Evolutionary conservation across 2,329 filamentous ascomycete genomes (phyloP).

Genomic region (Sporothrix sp.): DNA sequence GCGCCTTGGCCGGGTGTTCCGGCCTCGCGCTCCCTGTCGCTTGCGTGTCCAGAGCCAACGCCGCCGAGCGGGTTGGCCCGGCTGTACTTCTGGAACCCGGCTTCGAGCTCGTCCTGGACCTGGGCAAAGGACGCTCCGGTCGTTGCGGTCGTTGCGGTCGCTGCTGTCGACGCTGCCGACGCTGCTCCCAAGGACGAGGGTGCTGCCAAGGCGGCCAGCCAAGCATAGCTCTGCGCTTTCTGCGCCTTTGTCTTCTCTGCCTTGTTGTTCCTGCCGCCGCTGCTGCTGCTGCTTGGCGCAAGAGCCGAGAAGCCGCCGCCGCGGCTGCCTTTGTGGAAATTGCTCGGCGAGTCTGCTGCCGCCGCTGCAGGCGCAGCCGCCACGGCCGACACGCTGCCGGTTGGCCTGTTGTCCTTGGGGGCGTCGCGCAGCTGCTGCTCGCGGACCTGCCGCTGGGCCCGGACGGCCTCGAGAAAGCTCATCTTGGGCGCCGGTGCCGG

Average conservation of each 20-base stretch:
- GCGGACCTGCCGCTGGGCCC: constrained; percentile 9
- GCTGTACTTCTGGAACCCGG: constrained; percentile 11
- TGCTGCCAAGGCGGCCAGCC: neutral
- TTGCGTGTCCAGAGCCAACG: neutral
- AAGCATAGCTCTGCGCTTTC: neutral
- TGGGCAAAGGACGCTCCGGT: neutral
- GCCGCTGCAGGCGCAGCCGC: neutral
- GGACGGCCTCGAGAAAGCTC: constrained; percentile 11
- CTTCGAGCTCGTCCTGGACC: constrained; percentile 13
- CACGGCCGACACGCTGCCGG: neutral
- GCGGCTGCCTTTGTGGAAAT: neutral
- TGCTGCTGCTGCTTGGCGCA: neutral
- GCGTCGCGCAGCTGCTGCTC: neutral
- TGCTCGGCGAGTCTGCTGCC: neutral
- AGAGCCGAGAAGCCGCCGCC: constrained; percentile 1
- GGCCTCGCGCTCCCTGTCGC: too few species aligned
- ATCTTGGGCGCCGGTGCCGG: neutral
- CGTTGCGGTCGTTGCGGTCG: neutral
- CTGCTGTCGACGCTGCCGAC: neutral
- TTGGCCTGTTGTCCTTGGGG: neutral
- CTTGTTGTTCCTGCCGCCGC: neutral
- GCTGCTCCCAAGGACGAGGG: neutral
- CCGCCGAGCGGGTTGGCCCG: constrained; percentile 13
- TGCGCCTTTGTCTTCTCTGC: neutral
- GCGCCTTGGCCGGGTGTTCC: neutral